Evolutionary conservation across 257 asterid genomes (phyloP).

Genomic region (Nicotiana noctiflora): DNA sequence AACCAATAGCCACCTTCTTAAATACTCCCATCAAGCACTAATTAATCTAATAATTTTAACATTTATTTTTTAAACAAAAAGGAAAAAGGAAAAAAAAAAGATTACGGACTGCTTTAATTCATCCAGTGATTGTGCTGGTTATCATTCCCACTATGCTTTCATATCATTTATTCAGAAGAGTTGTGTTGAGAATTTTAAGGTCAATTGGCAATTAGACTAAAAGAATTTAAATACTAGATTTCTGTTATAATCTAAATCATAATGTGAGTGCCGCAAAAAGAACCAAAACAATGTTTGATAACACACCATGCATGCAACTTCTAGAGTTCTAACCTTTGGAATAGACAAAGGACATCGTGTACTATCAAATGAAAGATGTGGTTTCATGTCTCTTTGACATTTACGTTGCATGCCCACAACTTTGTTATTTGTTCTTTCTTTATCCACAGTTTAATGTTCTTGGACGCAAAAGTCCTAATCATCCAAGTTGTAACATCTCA

Average conservation of each 20-base stretch:
- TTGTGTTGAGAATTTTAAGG: background rate
- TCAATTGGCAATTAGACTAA: background rate
- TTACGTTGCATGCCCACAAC: background rate
- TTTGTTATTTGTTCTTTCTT: background rate
- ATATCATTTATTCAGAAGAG: background rate
- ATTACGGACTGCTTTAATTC: background rate
- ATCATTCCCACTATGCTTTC: background rate
- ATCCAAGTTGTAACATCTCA: background rate
- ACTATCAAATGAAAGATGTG: background rate
- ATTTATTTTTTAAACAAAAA: background rate
- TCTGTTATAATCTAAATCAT: background rate
- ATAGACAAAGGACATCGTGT: background rate
- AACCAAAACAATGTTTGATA: background rate
- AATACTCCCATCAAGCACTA: too few species aligned
- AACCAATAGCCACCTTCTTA: too few species aligned
- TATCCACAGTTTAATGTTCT: background rate
- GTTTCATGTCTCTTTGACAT: background rate
- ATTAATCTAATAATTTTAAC: background rate
- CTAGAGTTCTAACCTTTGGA: background rate
- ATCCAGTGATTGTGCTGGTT: background rate
- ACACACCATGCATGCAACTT: background rate
- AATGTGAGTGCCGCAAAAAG: background rate
- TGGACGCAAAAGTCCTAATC: background rate
- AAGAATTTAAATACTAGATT: background rate
- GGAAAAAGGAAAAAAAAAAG: too few species aligned